Evolutionary conservation across 805 yeast genomes (phyloP).

Genomic region (Nakazawaea ambrosiae): DNA sequence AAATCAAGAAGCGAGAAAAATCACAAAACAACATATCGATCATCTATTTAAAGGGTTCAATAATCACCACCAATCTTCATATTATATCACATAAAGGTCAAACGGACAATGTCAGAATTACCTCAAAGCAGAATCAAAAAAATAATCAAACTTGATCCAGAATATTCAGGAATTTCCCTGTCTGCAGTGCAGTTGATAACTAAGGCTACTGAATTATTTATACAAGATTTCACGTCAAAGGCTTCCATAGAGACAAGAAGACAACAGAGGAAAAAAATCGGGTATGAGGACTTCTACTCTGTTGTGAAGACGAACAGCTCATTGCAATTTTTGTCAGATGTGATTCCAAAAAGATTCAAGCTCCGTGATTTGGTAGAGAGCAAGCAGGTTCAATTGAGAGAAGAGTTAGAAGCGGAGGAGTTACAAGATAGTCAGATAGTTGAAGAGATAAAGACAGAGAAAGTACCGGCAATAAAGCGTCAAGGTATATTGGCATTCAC

Average conservation of each 20-base stretch:
- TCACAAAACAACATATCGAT: too few relatives aligned
- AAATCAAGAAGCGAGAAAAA: too few relatives aligned
- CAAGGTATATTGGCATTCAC: slow-evolving; percentile 9
- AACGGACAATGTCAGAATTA: slow-evolving; percentile 19
- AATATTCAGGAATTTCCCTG: slow-evolving; percentile 52
- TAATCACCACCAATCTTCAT: too few relatives aligned
- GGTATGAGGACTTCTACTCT: slow-evolving; percentile 60
- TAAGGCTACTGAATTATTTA: slow-evolving; percentile 63
- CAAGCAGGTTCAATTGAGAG: slow-evolving; percentile 27
- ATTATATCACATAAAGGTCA: too few relatives aligned
- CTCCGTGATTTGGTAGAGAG: slow-evolving; percentile 40
- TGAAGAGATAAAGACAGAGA: too few relatives aligned
- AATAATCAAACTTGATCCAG: slow-evolving; percentile 72
- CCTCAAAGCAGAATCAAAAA: slow-evolving; percentile 67
- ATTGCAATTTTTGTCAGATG: slow-evolving; percentile 53
- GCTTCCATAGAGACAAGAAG: slow-evolving; percentile 59
- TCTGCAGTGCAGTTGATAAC: slow-evolving; percentile 9
- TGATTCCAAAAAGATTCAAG: slow-evolving; percentile 58
- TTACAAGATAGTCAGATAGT: too few relatives aligned
- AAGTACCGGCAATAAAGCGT: neutral
- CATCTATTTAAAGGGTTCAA: too few relatives aligned
- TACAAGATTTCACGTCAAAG: slow-evolving; percentile 64
- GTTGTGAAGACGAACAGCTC: slow-evolving; percentile 56
- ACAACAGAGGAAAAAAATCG: slow-evolving; percentile 62
- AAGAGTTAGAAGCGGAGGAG: neutral